Conservation (phyloP, 2,329 filamentous ascomycete genomes). For the Zasmidium angulare region DNA sequence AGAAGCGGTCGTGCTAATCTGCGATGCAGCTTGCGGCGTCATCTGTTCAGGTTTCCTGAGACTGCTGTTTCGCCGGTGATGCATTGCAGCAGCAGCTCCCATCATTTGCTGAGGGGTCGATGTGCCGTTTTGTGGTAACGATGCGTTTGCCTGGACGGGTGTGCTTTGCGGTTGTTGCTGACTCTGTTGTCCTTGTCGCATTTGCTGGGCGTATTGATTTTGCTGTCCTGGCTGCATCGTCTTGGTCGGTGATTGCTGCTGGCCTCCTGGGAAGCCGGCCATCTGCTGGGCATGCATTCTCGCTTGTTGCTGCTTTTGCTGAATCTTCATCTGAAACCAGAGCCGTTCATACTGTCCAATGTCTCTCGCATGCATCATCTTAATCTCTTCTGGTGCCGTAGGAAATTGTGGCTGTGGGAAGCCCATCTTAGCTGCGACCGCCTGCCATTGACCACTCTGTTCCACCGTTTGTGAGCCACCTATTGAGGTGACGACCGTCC, state of each 20-base stretch:
- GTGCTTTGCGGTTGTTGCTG: slow-evolving; percentile 39
- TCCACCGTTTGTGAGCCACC: slow-evolving; percentile 76
- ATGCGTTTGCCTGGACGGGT: slow-evolving; percentile 48
- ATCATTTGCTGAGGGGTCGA: slow-evolving; percentile 47
- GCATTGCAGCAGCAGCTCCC: slow-evolving; percentile 33
- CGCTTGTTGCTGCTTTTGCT: slow-evolving; percentile 38
- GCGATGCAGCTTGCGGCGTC: slow-evolving; percentile 27
- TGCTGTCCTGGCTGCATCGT: slow-evolving; percentile 30
- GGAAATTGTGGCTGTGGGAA: slow-evolving; percentile 50
- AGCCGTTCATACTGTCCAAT: slow-evolving; percentile 74
- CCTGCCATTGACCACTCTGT: slow-evolving; percentile 69
- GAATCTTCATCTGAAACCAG: slow-evolving; percentile 56
- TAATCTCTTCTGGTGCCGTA: slow-evolving; percentile 66
- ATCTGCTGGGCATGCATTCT: slow-evolving; percentile 40
- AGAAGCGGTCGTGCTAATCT: slow-evolving; percentile 26
- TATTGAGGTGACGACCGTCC: slow-evolving; percentile 71
- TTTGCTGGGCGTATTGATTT: slow-evolving; percentile 30
- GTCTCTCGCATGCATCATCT: slow-evolving; percentile 72
- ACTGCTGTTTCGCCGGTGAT: slow-evolving; percentile 34
- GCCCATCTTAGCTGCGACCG: slow-evolving; percentile 60
- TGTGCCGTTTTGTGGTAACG: slow-evolving; percentile 48
- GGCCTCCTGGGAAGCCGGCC: slow-evolving; percentile 36
- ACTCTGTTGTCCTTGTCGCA: slow-evolving; percentile 28
- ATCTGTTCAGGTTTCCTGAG: slow-evolving; percentile 30
- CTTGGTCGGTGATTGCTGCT: slow-evolving; percentile 36